Percentiles rank a stretch among this genome's conserved stretches.
These are phyloP conservation scores for Hydnomerulius pinastri DNA, from an alignment of 768 basidiomycete genomes.

Conservation along the genomic window DNA sequence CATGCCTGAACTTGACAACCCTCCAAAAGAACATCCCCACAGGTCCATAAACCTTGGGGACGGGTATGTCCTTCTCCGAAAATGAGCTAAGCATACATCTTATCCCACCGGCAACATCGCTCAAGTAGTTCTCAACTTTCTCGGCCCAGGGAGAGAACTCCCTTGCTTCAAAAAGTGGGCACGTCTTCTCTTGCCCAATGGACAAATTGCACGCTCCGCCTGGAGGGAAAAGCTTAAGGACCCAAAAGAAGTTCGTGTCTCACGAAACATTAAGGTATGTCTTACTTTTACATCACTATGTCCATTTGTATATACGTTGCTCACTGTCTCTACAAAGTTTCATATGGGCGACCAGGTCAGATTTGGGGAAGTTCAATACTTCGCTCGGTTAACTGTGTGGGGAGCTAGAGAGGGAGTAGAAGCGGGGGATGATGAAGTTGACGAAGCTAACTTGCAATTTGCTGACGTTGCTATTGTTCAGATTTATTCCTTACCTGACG, in stretches of 20 bases:
- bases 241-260: slow-evolving; percentile 22
- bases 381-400: slow-evolving; percentile 1
- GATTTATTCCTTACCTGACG: slow-evolving; percentile 6
- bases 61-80: slow-evolving; percentile 15
- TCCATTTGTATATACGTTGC: neutral
- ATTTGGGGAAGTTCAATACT: slow-evolving; percentile 18
- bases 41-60: slow-evolving; percentile 10
- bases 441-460: neutral
- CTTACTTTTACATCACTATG: neutral
- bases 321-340: neutral
- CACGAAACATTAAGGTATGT: slow-evolving; percentile 37
- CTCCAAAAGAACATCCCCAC: neutral
- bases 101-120: neutral
- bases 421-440: neutral
- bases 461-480: slow-evolving; percentile 3
- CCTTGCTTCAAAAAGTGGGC: slow-evolving; percentile 28
- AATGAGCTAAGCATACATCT: neutral
- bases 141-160: neutral
- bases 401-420: neutral
- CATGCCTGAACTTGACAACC: neutral
- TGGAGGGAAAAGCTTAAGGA: slow-evolving; percentile 30
- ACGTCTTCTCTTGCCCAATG: slow-evolving; percentile 37
- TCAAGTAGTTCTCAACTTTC: neutral
- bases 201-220: slow-evolving; percentile 35
- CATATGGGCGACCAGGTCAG: neutral